Percentiles rank a stretch among this genome's conserved stretches.
Evolutionary conservation across 2,329 filamentous ascomycete species (phyloP).

Genomic region (Colletotrichum tropicale): DNA sequence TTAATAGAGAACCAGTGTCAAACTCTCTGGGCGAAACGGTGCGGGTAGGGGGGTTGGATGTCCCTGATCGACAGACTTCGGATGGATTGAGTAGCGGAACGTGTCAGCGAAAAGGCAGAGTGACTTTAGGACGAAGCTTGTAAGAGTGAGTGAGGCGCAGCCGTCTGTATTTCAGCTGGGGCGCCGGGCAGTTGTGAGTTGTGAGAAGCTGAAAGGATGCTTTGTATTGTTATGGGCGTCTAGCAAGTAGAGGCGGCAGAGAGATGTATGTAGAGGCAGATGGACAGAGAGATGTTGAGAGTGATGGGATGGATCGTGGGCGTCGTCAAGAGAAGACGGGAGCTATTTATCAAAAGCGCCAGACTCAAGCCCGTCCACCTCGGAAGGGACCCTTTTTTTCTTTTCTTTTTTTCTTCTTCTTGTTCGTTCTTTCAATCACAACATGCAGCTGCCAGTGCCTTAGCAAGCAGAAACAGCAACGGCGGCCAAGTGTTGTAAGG

Average conservation of each 20-base stretch:
- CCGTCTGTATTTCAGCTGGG: not conserved
- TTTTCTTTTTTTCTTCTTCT: not conserved
- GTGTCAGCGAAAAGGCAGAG: slow-evolving; percentile 8
- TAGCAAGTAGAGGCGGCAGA: not conserved
- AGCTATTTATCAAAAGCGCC: slow-evolving; percentile 4
- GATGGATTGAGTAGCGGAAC: slow-evolving; percentile 10
- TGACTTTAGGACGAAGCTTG: slow-evolving; percentile 4
- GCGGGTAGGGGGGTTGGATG: not conserved
- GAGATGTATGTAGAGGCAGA: not conserved
- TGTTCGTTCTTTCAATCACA: not conserved
- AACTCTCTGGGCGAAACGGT: slow-evolving; percentile 10
- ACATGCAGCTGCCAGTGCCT: not conserved
- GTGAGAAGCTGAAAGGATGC: not conserved
- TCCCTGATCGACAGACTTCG: slow-evolving; percentile 16
- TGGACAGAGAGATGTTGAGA: not conserved
- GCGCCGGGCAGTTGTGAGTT: not conserved
- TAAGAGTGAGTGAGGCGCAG: not conserved
- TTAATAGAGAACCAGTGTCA: slow-evolving; percentile 10
- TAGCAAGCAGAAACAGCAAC: not conserved
- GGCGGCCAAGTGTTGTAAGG: not conserved
- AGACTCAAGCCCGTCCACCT: not conserved
- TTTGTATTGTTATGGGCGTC: not conserved
- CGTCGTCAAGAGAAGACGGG: not conserved
- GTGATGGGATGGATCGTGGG: not conserved
- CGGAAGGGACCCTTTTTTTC: not conserved